Evolutionary conservation across 176 grass and related monocot genomes (phyloP), one percentile per base, ranked within the genome.

Genomic region (Dactylis glomerata): DNA sequence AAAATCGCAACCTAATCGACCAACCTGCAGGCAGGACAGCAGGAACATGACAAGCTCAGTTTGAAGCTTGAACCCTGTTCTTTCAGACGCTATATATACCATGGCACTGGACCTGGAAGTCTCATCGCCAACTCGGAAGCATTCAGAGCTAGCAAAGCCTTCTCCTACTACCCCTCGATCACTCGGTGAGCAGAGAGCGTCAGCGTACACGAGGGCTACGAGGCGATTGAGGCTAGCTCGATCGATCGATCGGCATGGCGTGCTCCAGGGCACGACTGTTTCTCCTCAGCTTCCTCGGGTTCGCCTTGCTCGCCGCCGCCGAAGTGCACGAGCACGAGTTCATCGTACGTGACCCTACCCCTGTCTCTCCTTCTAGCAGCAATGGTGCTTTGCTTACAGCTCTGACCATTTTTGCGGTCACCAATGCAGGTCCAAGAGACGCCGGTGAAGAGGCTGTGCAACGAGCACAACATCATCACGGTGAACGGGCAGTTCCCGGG

Each of bases 381-480:
- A 6, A 19, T 19, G 31, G 13, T 20, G 31, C 16, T 66, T 1
- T 20, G 34, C 5, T 3, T 52, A 4, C 31, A 40, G 51, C 5
- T 26, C 66, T 82, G 81, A 72, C 19, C 37, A 0, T 44, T 28
- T 78, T 13, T 73, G 36, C 10, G 27, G 30, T 6, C 16, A 50
- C 15, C 6, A 27, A 16, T 30, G 65, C 62, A 97, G 94, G 78
- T 97, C 54, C 92, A 97, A 24, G 94, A 90, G 82, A 92, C 89
- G 38, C 94, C 92, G 34, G 92, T 97, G 94, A 90, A 92, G 92
- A 94, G 92, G 94, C 92, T 97, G 94, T 94, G 94, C 92, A 86
- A 82, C 4, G 83, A 80, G 27, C 92, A 90, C 40, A 90, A 90
- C 71, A 87, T 94, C 52, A 92, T 97, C 81, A 92, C 92, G 10